Conservation (phyloP, 2,329 filamentous ascomycete genomes). For the Sarocladiaceae sp. region DNA sequence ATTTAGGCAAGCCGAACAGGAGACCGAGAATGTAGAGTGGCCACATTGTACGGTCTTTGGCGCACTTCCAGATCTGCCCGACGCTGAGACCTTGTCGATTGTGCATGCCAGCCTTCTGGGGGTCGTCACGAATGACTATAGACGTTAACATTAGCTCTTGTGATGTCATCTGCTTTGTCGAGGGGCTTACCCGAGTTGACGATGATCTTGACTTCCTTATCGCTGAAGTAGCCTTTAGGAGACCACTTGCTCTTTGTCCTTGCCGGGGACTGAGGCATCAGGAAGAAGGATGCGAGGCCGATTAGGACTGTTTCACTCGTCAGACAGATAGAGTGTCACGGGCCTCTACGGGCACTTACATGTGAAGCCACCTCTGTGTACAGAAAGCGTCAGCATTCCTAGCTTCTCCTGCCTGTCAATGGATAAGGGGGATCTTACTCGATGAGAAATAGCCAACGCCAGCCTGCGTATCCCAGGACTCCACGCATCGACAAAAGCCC, state of each 20-base stretch:
- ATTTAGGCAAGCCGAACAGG: conserved; percentile 39
- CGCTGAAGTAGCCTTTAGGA: conserved; percentile 53
- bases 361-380: conserved; percentile 23
- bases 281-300: conserved; percentile 46
- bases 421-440: conserved; percentile 21
- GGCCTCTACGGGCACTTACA: conserved; percentile 18
- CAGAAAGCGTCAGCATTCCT: conserved; percentile 10
- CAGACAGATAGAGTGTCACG: not conserved
- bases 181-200: conserved; percentile 41
- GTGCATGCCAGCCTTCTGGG: conserved; percentile 48
- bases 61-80: conserved; percentile 35
- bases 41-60: conserved; percentile 49
- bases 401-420: too few species aligned
- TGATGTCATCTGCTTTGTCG: not conserved
- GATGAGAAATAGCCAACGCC: conserved; percentile 49
- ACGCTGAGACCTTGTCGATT: conserved; percentile 42
- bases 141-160: not conserved
- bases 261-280: conserved; percentile 54
- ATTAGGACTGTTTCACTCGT: conserved; percentile 41
- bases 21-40: conserved; percentile 43
- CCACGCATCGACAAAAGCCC: conserved; percentile 50
- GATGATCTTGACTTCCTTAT: conserved; percentile 60
- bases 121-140: conserved; percentile 44
- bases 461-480: conserved; percentile 45
- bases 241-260: conserved; percentile 55